phyloP scores from a whole-genome alignment of 352 stramenopile species.

The Pythium aquatile region DNA sequence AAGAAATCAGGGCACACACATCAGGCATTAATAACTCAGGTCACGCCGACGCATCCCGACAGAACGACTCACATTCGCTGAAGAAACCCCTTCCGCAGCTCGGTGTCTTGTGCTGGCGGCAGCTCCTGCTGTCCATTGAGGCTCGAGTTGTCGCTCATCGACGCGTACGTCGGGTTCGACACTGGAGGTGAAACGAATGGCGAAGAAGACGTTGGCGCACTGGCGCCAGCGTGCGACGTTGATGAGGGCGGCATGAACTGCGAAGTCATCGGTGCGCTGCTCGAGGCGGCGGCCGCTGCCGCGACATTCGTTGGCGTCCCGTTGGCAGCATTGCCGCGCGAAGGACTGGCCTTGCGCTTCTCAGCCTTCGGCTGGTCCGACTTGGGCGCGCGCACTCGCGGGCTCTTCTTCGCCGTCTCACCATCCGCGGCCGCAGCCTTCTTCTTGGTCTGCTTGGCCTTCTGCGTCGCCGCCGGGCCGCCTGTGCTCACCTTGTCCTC shows the following conservation, averaged over 20 bases:
- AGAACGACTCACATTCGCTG: conserved; percentile 38
- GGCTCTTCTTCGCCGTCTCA: conserved; percentile 35
- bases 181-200: neutral
- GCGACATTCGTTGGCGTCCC: neutral
- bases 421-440: conserved; percentile 22
- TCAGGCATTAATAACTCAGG: neutral
- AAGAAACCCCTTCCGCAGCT: conserved; percentile 44
- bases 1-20: neutral
- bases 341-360: conserved; percentile 26
- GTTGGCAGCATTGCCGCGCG: conserved; percentile 11
- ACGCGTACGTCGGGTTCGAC: conserved; percentile 10
- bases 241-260: neutral
- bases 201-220: neutral
- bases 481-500: conserved; percentile 27
- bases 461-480: conserved; percentile 10
- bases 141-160: conserved; percentile 10
- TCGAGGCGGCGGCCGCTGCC: neutral
- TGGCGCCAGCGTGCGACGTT: neutral
- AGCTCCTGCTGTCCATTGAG: conserved; percentile 23
- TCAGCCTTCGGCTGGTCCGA: conserved; percentile 21
- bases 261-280: neutral
- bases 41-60: too few species aligned
- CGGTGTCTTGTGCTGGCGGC: conserved; percentile 30
- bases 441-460: conserved; percentile 30
- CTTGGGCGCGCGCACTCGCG: conserved; percentile 28